Conservation (phyloP, 495 filamentous ascomycete genomes). For the Trypethelium eluteriae region DNA sequence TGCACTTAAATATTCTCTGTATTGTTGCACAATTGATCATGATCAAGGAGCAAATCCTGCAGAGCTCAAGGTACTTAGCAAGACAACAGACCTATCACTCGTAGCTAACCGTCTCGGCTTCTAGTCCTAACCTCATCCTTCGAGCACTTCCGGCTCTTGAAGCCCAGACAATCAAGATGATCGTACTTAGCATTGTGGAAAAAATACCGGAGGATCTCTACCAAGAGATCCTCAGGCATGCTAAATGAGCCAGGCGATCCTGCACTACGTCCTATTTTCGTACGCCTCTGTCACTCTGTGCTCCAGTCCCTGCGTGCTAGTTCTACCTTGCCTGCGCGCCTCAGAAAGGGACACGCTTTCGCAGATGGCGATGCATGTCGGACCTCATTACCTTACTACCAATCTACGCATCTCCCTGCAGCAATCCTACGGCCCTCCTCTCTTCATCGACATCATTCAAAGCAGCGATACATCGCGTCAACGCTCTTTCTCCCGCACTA, state of each 20-base stretch:
- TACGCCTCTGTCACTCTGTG: neutral
- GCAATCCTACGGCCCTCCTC: neutral
- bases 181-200: constrained; percentile 69
- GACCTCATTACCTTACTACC: neutral
- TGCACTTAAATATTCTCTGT: constrained; percentile 90
- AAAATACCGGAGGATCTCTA: constrained; percentile 88
- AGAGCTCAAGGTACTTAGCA: constrained; percentile 64
- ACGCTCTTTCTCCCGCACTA: neutral
- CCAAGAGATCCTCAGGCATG: constrained; percentile 77
- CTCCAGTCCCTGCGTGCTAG: neutral
- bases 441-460: neutral
- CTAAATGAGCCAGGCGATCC: constrained; percentile 47
- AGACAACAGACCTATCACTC: constrained; percentile 17
- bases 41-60: constrained; percentile 74
- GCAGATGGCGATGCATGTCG: neutral
- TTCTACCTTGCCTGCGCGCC: neutral
- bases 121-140: constrained; percentile 75
- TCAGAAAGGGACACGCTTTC: neutral
- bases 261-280: neutral
- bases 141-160: constrained; percentile 70
- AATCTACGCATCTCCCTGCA: neutral
- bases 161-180: constrained; percentile 54
- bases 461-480: neutral
- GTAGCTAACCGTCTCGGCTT: constrained; percentile 14
- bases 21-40: constrained; percentile 94